Evolutionary conservation across 1,284 basidiomycete genomes (phyloP).

Genomic region (Puccinia triticina): DNA sequence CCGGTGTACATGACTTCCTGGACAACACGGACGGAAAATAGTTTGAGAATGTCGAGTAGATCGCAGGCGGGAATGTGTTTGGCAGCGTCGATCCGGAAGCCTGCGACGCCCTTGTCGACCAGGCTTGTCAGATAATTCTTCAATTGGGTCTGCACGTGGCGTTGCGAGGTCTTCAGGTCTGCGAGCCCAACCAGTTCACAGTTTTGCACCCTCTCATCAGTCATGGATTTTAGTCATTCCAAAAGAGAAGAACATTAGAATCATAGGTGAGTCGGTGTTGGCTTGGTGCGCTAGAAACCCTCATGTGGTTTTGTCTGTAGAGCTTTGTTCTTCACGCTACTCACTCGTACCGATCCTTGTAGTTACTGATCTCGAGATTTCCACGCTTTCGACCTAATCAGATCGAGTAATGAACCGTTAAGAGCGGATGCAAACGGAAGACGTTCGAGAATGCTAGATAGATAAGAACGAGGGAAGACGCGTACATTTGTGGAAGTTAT

Average conservation of each 20-base stretch:
- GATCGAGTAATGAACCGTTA: not conserved
- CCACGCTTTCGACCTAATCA: constrained; percentile 31
- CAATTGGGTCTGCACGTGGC: constrained; percentile 11
- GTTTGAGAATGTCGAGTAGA: constrained; percentile 10
- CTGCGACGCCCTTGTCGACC: constrained; percentile 2
- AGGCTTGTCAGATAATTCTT: constrained; percentile 9
- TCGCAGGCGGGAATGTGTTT: constrained; percentile 45
- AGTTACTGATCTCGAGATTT: constrained; percentile 13
- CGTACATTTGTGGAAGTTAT: constrained; percentile 35
- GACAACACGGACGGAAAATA: not conserved
- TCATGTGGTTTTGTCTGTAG: not conserved
- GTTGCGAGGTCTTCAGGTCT: constrained; percentile 18
- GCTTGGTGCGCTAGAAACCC: not conserved
- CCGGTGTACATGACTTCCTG: constrained; percentile 33
- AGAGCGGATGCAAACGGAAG: not conserved
- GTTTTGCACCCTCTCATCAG: constrained; percentile 40
- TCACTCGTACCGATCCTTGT: constrained; percentile 38
- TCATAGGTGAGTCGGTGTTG: not conserved
- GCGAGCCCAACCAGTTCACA: constrained; percentile 48
- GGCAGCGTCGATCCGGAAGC: constrained; percentile 43
- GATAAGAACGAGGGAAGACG: not conserved
- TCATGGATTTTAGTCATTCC: not conserved
- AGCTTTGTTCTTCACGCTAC: not conserved
- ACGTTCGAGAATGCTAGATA: not conserved
- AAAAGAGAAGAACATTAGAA: not conserved